Percentiles rank a stretch among this genome's conserved stretches.
Evolutionary conservation across 805 yeast genomes (phyloP).

Genomic region (Saccharomycopsis fodiens): DNA sequence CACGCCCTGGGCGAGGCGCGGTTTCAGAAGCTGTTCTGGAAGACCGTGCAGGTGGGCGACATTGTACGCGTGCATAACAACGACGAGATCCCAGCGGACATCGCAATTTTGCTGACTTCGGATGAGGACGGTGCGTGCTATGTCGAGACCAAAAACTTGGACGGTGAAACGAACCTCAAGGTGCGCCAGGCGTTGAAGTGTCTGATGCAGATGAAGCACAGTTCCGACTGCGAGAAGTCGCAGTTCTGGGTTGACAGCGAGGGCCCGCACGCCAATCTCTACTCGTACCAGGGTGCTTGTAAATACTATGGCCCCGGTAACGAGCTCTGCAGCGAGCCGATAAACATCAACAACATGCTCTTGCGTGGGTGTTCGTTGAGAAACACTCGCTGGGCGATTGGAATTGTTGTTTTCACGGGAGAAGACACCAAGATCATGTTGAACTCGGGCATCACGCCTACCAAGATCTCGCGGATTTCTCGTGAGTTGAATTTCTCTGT

Average conservation of each 20-base stretch:
- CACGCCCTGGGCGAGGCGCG: slow-evolving; percentile 35
- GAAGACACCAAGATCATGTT: slow-evolving; percentile 74
- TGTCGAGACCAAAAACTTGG: slow-evolving; percentile 74
- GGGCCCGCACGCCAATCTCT: slow-evolving; percentile 75
- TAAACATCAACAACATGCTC: slow-evolving; percentile 50
- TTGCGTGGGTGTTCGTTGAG: slow-evolving; percentile 72
- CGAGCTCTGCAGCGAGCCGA: slow-evolving; percentile 47
- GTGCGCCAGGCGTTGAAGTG: slow-evolving; percentile 67
- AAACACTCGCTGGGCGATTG: slow-evolving; percentile 79
- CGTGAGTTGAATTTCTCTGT: slow-evolving; percentile 68
- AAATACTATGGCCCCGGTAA: slow-evolving; percentile 39
- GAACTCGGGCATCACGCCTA: slow-evolving; percentile 73
- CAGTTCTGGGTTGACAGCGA: slow-evolving; percentile 71
- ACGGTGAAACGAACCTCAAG: slow-evolving; percentile 75
- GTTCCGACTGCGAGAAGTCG: slow-evolving; percentile 41
- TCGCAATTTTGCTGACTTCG: slow-evolving; percentile 54
- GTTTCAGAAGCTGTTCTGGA: slow-evolving; percentile 28
- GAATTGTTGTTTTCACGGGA: slow-evolving; percentile 71
- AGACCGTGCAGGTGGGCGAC: slow-evolving; percentile 62
- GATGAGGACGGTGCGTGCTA: slow-evolving; percentile 66
- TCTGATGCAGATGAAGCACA: slow-evolving; percentile 40
- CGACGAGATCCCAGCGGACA: slow-evolving; percentile 77
- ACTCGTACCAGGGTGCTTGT: slow-evolving; percentile 68
- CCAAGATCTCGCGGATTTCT: slow-evolving; percentile 67
- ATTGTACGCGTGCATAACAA: slow-evolving; percentile 60